Percentiles rank a stretch among this genome's conserved stretches.
phyloP scores from a whole-genome alignment of 129 eudicot species.

The Flaveria trinervia region DNA sequence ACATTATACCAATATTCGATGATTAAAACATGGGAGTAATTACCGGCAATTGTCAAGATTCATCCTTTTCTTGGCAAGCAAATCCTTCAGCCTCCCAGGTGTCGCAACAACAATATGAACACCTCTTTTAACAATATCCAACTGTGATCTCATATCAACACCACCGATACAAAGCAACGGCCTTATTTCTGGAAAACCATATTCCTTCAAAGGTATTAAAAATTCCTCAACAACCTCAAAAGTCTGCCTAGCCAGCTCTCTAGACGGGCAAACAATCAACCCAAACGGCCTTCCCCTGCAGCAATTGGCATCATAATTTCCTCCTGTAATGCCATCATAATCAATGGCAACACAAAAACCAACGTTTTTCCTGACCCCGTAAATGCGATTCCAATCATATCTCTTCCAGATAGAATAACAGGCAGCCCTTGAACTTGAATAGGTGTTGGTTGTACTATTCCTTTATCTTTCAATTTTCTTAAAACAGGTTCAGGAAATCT shows the following conservation, averaged over 20 bases:
- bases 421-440: conserved; percentile 93
- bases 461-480: conserved; percentile 61
- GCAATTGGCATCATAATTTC: conserved; percentile 88
- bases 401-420: conserved; percentile 71
- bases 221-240: conserved; percentile 77
- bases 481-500: conserved; percentile 75
- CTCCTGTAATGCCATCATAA: conserved; percentile 83
- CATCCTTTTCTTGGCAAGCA: conserved; percentile 76
- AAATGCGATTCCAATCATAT: conserved; percentile 88
- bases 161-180: conserved; percentile 79
- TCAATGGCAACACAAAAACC: conserved; percentile 72
- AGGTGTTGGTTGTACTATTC: conserved; percentile 77
- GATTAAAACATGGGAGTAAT: neutral
- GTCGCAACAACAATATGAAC: conserved; percentile 96
- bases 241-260: conserved; percentile 85
- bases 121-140: conserved; percentile 75
- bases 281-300: conserved; percentile 87
- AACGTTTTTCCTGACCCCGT: conserved; percentile 83
- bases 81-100: conserved; percentile 85
- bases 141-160: conserved; percentile 66
- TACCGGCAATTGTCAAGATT: conserved; percentile 77
- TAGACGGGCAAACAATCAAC: conserved; percentile 73
- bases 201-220: conserved; percentile 56
- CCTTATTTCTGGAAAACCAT: conserved; percentile 67
- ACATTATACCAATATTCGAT: neutral